These are phyloP conservation scores for Ogataea pignaliae DNA, from an alignment of 805 yeast genomes.

Conservation along the genomic window DNA sequence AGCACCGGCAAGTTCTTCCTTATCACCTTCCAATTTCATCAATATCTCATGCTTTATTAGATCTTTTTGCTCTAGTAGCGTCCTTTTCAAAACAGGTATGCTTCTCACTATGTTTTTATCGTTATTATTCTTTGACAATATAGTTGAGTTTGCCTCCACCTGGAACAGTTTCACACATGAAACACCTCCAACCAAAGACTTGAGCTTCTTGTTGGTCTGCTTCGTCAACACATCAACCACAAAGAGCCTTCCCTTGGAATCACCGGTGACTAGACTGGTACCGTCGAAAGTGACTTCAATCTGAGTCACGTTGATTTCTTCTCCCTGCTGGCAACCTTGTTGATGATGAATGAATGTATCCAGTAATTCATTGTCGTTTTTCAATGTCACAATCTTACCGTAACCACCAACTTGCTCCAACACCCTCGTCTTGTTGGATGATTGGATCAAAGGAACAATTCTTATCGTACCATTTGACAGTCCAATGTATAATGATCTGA, in stretches of 20 bases:
- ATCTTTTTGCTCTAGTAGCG: conserved; percentile 38
- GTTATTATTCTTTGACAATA: conserved; percentile 17
- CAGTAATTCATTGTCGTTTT: conserved; percentile 44
- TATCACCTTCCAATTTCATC: conserved; percentile 29
- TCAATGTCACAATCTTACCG: conserved; percentile 45
- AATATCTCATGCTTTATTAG: conserved; percentile 40
- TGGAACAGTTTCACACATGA: conserved; percentile 21
- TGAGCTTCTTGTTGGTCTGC: conserved; percentile 60
- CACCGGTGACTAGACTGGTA: conserved; percentile 68
- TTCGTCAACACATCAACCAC: conserved; percentile 66
- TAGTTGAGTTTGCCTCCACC: conserved; percentile 10
- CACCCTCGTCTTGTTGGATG: conserved; percentile 31
- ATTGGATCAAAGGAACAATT: conserved; percentile 45
- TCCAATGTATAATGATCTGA: conserved; percentile 70
- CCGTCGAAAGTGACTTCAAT: conserved; percentile 71
- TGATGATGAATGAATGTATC: conserved; percentile 53
- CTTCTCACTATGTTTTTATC: conserved; percentile 31
- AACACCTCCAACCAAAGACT: conserved; percentile 27
- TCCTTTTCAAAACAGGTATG: conserved; percentile 66
- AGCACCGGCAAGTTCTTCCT: conserved; percentile 6
- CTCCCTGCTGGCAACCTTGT: conserved; percentile 17
- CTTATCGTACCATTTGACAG: conserved; percentile 57
- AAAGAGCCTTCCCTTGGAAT: conserved; percentile 60
- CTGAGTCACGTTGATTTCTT: conserved; percentile 40
- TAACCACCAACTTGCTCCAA: conserved; percentile 61